phyloP scores from a whole-genome alignment of 106 monocot species.

The Dendrobium nobile region DNA sequence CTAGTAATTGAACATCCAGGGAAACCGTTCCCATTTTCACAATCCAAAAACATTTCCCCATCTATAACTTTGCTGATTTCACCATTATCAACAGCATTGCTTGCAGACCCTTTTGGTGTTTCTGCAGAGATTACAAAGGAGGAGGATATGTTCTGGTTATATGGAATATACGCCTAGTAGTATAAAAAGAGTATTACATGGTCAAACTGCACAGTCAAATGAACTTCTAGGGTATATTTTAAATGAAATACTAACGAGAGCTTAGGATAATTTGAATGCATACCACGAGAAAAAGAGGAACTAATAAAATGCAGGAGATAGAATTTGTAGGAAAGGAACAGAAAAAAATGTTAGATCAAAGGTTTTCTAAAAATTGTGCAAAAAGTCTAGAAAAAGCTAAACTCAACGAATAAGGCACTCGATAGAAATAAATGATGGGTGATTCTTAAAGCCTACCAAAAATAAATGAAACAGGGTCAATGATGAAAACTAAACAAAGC shows the following conservation, averaged over 20 bases:
- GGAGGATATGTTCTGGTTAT: background rate
- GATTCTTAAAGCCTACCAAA: background rate
- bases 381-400: background rate
- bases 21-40: conserved; percentile 46
- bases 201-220: background rate
- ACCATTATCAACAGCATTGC: conserved; percentile 25
- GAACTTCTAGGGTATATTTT: background rate
- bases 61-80: conserved; percentile 34
- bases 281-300: background rate
- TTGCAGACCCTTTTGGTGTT: conserved; percentile 19
- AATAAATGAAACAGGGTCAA: background rate
- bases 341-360: background rate
- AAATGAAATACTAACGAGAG: background rate
- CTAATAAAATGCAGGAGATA: background rate
- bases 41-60: conserved; percentile 31
- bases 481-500: background rate
- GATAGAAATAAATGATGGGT: background rate
- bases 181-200: background rate
- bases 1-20: conserved; percentile 34
- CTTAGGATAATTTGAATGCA: background rate
- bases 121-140: conserved; percentile 17
- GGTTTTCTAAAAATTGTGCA: background rate
- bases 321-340: background rate
- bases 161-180: background rate
- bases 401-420: background rate